These are phyloP conservation scores for Lanzia echinophila DNA, from an alignment of 2,329 filamentous ascomycete species.

Conservation along the genomic window DNA sequence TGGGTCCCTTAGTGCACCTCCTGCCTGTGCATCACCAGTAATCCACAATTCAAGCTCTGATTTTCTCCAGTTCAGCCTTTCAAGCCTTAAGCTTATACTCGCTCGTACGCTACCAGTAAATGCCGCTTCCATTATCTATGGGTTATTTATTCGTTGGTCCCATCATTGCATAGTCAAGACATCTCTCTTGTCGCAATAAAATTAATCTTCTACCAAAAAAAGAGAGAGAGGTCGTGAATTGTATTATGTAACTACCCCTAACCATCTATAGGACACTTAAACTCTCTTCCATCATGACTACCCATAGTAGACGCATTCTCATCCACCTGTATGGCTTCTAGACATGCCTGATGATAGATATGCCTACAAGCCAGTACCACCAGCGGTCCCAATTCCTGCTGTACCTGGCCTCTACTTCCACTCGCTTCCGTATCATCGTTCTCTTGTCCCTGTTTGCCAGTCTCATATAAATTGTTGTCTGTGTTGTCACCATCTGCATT, in stretches of 20 bases:
- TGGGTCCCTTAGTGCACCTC: no score
- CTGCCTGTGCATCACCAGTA: no score
- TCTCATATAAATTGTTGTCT: slow-evolving; percentile 31
- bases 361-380: slow-evolving; percentile 66
- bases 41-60: no score
- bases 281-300: slow-evolving; percentile 42
- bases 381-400: slow-evolving; percentile 54
- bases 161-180: no score
- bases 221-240: not conserved
- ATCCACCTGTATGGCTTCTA: slow-evolving; percentile 58
- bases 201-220: no score
- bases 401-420: slow-evolving; percentile 30
- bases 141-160: no score
- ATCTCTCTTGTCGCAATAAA: no score
- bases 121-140: no score
- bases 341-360: slow-evolving; percentile 61
- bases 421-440: slow-evolving; percentile 15
- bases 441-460: slow-evolving; percentile 22
- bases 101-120: no score
- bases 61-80: no score
- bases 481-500: slow-evolving; percentile 31
- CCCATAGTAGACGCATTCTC: slow-evolving; percentile 38
- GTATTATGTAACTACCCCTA: slow-evolving; percentile 29
- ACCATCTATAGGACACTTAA: slow-evolving; percentile 36
- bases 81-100: no score